phyloP scores from a whole-genome alignment of 257 asterid genomes.

The Solanum paucissectum region DNA sequence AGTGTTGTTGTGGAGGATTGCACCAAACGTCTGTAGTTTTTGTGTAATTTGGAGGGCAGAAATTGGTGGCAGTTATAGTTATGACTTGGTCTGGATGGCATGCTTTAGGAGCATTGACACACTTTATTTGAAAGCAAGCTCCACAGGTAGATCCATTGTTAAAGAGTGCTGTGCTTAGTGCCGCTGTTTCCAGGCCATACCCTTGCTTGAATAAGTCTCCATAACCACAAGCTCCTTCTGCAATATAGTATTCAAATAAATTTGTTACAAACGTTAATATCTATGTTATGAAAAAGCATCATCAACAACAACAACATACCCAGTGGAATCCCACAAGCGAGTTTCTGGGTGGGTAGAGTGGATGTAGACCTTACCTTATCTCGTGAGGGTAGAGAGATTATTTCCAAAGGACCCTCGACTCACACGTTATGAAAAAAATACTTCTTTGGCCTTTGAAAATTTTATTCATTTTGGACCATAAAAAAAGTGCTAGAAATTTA shows the following conservation, averaged over 20 bases:
- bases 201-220: slow-evolving; percentile 12
- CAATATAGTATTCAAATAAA: neutral
- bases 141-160: slow-evolving; percentile 25
- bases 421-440: neutral
- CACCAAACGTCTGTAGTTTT: neutral
- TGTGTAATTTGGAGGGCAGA: slow-evolving; percentile 19
- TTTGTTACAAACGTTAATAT: neutral
- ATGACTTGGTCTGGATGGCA: slow-evolving; percentile 8
- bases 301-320: neutral
- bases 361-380: neutral
- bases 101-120: slow-evolving; percentile 4
- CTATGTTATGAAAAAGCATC: neutral
- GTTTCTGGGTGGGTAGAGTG: neutral
- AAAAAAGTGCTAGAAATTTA: neutral
- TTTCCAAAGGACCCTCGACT: neutral
- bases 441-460: neutral
- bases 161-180: slow-evolving; percentile 33
- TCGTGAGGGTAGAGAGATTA: neutral
- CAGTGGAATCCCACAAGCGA: neutral
- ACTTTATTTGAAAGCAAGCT: slow-evolving; percentile 32
- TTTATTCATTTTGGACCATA: neutral
- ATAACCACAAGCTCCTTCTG: slow-evolving; percentile 44
- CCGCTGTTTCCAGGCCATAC: slow-evolving; percentile 25
- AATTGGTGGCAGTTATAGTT: slow-evolving; percentile 33
- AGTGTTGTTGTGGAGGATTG: neutral